Conservation (phyloP, 345 rosid species). For the Triadica sebifera region DNA sequence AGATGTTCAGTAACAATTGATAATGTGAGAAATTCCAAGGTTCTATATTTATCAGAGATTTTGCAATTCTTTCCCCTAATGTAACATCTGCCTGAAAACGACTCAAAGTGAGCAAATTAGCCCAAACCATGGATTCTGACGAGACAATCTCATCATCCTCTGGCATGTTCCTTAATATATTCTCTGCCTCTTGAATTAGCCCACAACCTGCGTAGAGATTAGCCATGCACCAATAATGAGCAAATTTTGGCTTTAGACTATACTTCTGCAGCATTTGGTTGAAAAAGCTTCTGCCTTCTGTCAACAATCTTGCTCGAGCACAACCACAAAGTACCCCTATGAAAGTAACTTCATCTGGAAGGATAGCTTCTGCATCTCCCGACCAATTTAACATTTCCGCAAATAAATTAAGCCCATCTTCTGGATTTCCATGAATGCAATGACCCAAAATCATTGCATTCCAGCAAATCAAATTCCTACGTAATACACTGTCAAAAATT, state of each 20-base stretch:
- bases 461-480: slow-evolving; percentile 55
- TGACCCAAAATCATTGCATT: slow-evolving; percentile 81
- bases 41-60: slow-evolving; percentile 46
- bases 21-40: slow-evolving; percentile 53
- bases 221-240: slow-evolving; percentile 79
- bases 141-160: slow-evolving; percentile 34
- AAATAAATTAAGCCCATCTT: slow-evolving; percentile 53
- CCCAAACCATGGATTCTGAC: slow-evolving; percentile 50
- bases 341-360: slow-evolving; percentile 59
- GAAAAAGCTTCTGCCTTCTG: slow-evolving; percentile 46
- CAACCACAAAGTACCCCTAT: slow-evolving; percentile 64
- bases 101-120: slow-evolving; percentile 44
- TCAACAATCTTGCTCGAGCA: slow-evolving; percentile 47
- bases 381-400: slow-evolving; percentile 30
- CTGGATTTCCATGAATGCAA: slow-evolving; percentile 67
- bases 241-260: slow-evolving; percentile 62
- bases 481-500: slow-evolving; percentile 43
- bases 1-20: slow-evolving; percentile 55
- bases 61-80: slow-evolving; percentile 52
- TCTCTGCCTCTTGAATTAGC: slow-evolving; percentile 46
- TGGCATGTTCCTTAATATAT: slow-evolving; percentile 39
- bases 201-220: slow-evolving; percentile 51
- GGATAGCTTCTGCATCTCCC: slow-evolving; percentile 10
- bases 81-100: slow-evolving; percentile 47
- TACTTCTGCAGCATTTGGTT: slow-evolving; percentile 45